Base-by-base conservation (phyloP, 139 green algal species). In the Monoraphidium neglectum region DNA sequence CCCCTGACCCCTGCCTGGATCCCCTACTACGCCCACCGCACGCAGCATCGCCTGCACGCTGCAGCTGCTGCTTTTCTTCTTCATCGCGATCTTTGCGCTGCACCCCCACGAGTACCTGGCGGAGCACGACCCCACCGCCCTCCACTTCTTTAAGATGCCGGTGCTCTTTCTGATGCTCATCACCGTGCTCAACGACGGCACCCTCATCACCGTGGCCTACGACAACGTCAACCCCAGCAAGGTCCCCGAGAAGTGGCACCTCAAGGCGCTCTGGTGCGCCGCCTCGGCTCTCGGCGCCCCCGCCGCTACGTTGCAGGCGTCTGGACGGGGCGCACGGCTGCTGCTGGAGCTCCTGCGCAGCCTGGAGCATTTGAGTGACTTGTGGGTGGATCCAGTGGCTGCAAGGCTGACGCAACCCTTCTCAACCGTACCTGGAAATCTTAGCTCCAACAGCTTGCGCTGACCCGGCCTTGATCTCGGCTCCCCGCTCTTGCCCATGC, bases 171-270 rank as follows among this genome's bases (percentile, higher is more conserved):
- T 97, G 23, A 92, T 97, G 70, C 85, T 96, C 59, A 97, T 97
- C 91, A 97, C 92, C 4, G 77, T 97, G 65, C 88, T 97, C n/a
- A 97, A 97, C 79, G 92, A 97, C 77, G 92, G 92, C 74, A 93
- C 89, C 8, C 85, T 95, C 54, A 97, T 96, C 85, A 91, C 90
- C 21, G 86, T 97, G 46, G 92, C 86, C 59, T 97, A 97, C 80
- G 92, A 97, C 83, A 74, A 90, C 57, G 92, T 96, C 21, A 82
- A 85, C 35, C 84, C 92, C 47, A 91, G 83, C 23, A 68, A 88
- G 56, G 80, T 86, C 59, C 92, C 92, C 24, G 92, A 95, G 83
- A 94, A 93, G 78, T 93, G 90, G 91, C 90, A 94, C 70, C 82
- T 90, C 0, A 51, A 51, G 43, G 85, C 84, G 21, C 80, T 94